Evolutionary conservation across 345 rosid genomes (phyloP).

Genomic region (Chamaenerion angustifolium): DNA sequence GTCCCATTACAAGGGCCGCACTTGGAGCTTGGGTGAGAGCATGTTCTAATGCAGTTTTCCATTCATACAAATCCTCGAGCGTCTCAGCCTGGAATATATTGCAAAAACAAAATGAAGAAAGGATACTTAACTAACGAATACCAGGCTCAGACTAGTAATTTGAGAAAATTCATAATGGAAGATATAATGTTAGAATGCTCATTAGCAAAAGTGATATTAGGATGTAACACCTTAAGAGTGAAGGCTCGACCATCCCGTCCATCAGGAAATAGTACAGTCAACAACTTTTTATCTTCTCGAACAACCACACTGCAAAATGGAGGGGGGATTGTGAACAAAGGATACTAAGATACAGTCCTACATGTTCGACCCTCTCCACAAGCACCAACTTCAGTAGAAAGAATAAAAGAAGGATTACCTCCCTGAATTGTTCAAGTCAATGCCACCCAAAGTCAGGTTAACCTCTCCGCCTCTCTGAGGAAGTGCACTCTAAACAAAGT

Average conservation of each 20-base stretch:
- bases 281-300: conserved; percentile 84
- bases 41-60: conserved; percentile 89
- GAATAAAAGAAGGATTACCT: conserved; percentile 33
- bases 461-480: conserved; percentile 96
- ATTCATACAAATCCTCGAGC: conserved; percentile 76
- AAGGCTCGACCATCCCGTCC: conserved; percentile 82
- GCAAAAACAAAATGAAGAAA: neutral
- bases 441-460: conserved; percentile 88
- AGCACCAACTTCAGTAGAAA: neutral
- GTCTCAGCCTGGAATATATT: conserved; percentile 67
- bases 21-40: conserved; percentile 96
- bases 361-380: neutral
- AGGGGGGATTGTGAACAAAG: conserved; percentile 12
- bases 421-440: conserved; percentile 93
- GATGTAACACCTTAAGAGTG: too few species aligned
- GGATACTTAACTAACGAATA: neutral
- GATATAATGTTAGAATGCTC: too few species aligned
- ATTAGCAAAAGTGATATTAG: too few species aligned
- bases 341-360: conserved; percentile 7
- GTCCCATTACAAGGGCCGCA: conserved; percentile 95
- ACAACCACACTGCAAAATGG: conserved; percentile 72
- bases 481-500: conserved; percentile 55
- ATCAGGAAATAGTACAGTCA: conserved; percentile 95
- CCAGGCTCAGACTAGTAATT: conserved; percentile 1
- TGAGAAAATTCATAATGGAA: neutral